Evolutionary conservation across 1,139 yeast genomes (phyloP), one percentile per base, ranked within the genome.

Genomic region (Suhomyces yuchorum): DNA sequence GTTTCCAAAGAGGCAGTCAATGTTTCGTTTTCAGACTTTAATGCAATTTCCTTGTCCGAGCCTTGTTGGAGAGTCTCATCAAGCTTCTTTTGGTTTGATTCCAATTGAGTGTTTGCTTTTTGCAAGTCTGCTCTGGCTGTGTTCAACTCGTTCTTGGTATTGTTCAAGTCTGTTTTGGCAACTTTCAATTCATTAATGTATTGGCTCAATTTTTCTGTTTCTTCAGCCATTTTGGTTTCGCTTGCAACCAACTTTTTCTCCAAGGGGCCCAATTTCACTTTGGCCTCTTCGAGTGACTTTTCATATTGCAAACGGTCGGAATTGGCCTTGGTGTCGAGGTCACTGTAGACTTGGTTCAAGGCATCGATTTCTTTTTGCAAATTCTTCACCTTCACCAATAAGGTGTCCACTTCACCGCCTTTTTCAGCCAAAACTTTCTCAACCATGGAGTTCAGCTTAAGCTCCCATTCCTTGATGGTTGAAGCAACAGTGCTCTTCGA

Each of bases 391-490:
- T 44, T 34, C 14, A 41, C 20, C 22, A 34, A 30, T 36, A 43
- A 43, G 11, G 28, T 33, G 11, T 49, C 51, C 30, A 48, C 37
- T 43, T 56, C 56, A 19, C 54, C 49, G 46, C 68, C 73, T 49
- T 65, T 61, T n/a, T 58, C 57, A 2, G 65, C 63, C 12, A 66
- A 56, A 36, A 67, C 50, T 34, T 53, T 57, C 51, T 72, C 75
- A 43, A 72, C 58, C 48, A 65, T 63, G 12, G 52, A 47, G 49
- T 68, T 70, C 51, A 68, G 60, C 40, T 64, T 63, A 54, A 61
- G 63, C 9, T 67, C 63, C 50, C 61, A 65, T 15, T 64, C 59
- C 38, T 56, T 52, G 37, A 62, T 64, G 36, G 61, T 42, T 32
- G 57, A 46, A n/a, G 49, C 52, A 37, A 50, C 53, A 37, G 59